A percentile compares a stretch with the other conserved stretches of the same genome.
Evolutionary conservation across 768 basidiomycete genomes (phyloP).

Genomic region (Serpula lacrymans): DNA sequence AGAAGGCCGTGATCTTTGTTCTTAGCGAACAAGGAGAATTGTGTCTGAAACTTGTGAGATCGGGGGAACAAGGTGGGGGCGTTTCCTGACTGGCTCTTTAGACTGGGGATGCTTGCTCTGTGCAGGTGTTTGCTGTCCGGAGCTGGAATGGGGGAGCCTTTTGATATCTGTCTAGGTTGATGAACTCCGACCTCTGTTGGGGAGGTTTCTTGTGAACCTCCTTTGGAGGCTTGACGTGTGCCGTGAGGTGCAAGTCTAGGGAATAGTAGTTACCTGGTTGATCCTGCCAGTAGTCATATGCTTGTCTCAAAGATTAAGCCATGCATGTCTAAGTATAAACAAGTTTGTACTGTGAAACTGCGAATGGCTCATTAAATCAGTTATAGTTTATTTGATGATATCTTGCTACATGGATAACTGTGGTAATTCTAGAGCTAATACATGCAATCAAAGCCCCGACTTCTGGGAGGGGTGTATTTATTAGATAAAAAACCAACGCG

Average conservation of each 20-base stretch:
- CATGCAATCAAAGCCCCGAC: conserved; percentile 68
- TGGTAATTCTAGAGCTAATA: conserved; percentile 78
- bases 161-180: too few relatives aligned
- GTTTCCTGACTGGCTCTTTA: conserved; percentile 18
- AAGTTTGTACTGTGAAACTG: conserved; percentile 73
- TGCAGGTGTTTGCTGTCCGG: too few relatives aligned
- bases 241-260: conserved; percentile 56
- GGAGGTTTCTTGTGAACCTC: conserved; percentile 50
- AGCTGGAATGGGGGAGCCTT: too few relatives aligned
- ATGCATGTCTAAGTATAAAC: conserved; percentile 81
- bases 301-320: conserved; percentile 84
- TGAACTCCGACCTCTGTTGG: too few relatives aligned
- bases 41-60: conserved; percentile 42
- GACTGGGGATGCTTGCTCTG: conserved; percentile 12
- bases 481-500: conserved; percentile 72
- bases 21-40: conserved; percentile 26
- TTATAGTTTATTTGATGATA: conserved; percentile 80
- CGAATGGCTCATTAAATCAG: conserved; percentile 83
- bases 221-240: conserved; percentile 72
- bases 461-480: conserved; percentile 71
- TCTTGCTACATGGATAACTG: conserved; percentile 76
- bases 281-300: conserved; percentile 84
- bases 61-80: conserved; percentile 42
- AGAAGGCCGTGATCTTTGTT: conserved; percentile 28
- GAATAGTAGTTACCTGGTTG: conserved; percentile 74